phyloP scores from a whole-genome alignment of 1,139 yeast genomes.

The Taphrina pruni region DNA sequence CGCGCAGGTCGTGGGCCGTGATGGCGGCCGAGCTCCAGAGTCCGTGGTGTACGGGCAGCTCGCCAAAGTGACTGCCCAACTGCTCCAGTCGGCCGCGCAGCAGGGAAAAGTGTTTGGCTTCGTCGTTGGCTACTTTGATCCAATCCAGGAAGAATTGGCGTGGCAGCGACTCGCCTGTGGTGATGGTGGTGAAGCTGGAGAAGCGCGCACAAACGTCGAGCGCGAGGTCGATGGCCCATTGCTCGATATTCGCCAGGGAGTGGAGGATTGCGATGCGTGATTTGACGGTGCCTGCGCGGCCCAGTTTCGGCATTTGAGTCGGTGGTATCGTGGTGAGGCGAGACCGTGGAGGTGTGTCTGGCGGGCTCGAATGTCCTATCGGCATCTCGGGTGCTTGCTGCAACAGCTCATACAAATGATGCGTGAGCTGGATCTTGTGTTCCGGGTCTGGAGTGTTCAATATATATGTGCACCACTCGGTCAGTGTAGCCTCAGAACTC shows the following conservation, averaged over 20 bases:
- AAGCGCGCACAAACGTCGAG: slow-evolving; percentile 36
- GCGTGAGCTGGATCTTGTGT: slow-evolving; percentile 28
- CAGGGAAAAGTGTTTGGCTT: slow-evolving; percentile 39
- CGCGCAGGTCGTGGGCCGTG: slow-evolving; percentile 32
- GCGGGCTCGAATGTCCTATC: slow-evolving; percentile 3
- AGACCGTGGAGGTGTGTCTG: slow-evolving; percentile 23
- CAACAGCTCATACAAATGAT: slow-evolving; percentile 14
- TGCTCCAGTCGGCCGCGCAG: slow-evolving; percentile 33
- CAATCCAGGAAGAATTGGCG: slow-evolving; percentile 38
- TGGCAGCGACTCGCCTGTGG: slow-evolving; percentile 19
- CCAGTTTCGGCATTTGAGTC: slow-evolving; percentile 16
- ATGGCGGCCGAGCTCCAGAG: slow-evolving; percentile 31
- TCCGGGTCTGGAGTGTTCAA: slow-evolving; percentile 27
- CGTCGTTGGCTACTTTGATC: slow-evolving; percentile 40
- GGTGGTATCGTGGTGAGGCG: slow-evolving; percentile 25
- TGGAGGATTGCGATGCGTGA: slow-evolving; percentile 37
- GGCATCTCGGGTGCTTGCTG: neutral
- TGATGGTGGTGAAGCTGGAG: slow-evolving; percentile 5
- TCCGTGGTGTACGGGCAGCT: slow-evolving; percentile 35
- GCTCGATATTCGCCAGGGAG: slow-evolving; percentile 34
- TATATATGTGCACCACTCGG: slow-evolving; percentile 22
- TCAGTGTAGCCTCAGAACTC: slow-evolving; percentile 7
- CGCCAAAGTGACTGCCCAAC: slow-evolving; percentile 31
- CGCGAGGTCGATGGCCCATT: slow-evolving; percentile 38
- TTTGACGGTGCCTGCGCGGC: slow-evolving; percentile 32